Base-by-base conservation (phyloP, 78 protist species). In the Thecamonas trahens region DNA sequence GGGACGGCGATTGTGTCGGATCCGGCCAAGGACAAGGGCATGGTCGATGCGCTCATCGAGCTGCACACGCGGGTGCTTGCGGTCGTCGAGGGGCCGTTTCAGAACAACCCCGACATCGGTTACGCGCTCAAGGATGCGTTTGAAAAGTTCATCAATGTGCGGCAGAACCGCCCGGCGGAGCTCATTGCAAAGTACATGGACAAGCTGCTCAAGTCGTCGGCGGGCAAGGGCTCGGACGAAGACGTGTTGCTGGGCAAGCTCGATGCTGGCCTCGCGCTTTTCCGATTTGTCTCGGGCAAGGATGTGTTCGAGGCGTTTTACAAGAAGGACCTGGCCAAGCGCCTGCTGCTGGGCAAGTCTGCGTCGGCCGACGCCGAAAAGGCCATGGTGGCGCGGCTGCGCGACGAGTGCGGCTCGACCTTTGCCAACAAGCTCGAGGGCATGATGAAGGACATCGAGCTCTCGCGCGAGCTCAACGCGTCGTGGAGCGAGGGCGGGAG, bases 231-330 rank as follows among this genome's bases (percentile, higher is more conserved):
- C 6, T 26, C 61, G 11, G 63, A 69, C 37, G 67, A 9, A 8
- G 61, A 70, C 28, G 38, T 22, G 67, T 9, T 73, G 34, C 86
- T 79, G 20, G 38, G 13, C 2, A 14, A 57, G 11, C 61, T 85
- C 24, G 87, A 88, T 55, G 34, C 65, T 24, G 75, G 75, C 20
- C 37, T 94, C 70, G 75, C 42, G 3, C 73, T 94, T 15, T 93
- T 93, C 84, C 67, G 94, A 15, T 75, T 69, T 37, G 74, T 89
- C 11, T 1, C 28, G 4, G 85, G 94, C 44, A 89, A 94, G 66
- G 98, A 94, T 74, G 77, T 94, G 26, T 95, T 95, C 53, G 98
- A 95, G 80, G 97, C 97, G n/a, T 93, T 95, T 44, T 95, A 93
- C 71, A 89, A 91, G 75, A 80, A 75, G 44, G 90, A 91, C 74